Evolutionary conservation across 306 rosid genomes (phyloP).

Genomic region (Abrus precatorius): DNA sequence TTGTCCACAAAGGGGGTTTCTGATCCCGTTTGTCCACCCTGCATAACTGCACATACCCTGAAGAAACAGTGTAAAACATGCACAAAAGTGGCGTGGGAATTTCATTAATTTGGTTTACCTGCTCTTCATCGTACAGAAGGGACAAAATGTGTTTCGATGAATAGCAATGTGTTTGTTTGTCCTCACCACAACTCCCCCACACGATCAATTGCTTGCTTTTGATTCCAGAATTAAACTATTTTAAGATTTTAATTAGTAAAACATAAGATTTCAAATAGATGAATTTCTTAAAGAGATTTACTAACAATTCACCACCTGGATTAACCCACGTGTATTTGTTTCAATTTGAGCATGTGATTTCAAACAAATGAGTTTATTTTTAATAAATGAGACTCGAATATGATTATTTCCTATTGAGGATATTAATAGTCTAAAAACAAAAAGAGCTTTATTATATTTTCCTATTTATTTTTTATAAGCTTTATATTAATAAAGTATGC

Average conservation of each 20-base stretch:
- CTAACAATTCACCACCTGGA: too few species aligned
- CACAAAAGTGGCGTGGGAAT: conserved; percentile 18
- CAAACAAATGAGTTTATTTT: too few species aligned
- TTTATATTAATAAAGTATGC: too few species aligned
- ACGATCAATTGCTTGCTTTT: background rate
- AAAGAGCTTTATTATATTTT: too few species aligned
- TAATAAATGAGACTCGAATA: too few species aligned
- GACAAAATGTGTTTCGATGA: background rate
- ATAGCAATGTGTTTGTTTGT: background rate
- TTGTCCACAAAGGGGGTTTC: conserved; percentile 31
- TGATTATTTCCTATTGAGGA: too few species aligned
- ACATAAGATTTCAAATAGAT: too few species aligned
- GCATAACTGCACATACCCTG: conserved; percentile 6
- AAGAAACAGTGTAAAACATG: conserved; percentile 32
- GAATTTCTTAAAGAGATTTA: too few species aligned
- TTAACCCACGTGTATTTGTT: too few species aligned
- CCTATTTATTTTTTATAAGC: too few species aligned
- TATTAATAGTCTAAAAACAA: too few species aligned
- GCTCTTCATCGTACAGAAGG: background rate
- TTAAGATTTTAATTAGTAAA: background rate
- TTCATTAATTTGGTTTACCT: background rate
- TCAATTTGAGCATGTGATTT: too few species aligned
- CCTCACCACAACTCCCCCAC: background rate
- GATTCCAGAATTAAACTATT: background rate
- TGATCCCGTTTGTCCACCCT: conserved; percentile 38